phyloP scores from a whole-genome alignment of 2,329 filamentous ascomycete genomes.

The Trichoderma brevicompactum region DNA sequence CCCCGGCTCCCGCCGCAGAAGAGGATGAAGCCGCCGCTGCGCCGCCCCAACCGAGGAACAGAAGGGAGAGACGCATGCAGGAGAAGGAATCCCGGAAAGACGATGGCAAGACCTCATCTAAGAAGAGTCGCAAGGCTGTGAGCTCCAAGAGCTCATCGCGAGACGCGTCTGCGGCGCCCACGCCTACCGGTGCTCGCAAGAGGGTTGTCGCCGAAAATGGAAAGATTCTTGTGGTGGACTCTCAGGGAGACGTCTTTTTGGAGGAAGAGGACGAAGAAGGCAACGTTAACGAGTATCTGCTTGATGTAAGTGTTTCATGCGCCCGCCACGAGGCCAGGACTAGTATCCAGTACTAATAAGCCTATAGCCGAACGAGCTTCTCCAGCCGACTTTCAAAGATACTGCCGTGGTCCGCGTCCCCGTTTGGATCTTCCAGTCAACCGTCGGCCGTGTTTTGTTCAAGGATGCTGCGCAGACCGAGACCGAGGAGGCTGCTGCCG shows the following conservation, averaged over 20 bases:
- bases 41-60: slow-evolving; percentile 69
- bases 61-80: slow-evolving; percentile 85
- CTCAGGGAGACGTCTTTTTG: slow-evolving; percentile 89
- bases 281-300: slow-evolving; percentile 77
- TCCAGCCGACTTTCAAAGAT: slow-evolving; percentile 74
- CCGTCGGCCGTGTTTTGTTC: slow-evolving; percentile 55
- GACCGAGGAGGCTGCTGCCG: slow-evolving; percentile 47
- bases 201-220: slow-evolving; percentile 92
- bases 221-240: slow-evolving; percentile 92
- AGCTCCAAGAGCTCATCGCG: slow-evolving; percentile 34
- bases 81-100: slow-evolving; percentile 81
- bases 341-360: slow-evolving; percentile 25
- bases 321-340: neutral
- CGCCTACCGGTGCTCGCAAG: slow-evolving; percentile 77
- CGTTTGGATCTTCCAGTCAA: slow-evolving; percentile 67
- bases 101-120: slow-evolving; percentile 59
- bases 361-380: slow-evolving; percentile 74
- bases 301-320: slow-evolving; percentile 71
- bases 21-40: slow-evolving; percentile 54
- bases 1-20: slow-evolving; percentile 49
- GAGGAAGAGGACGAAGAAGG: slow-evolving; percentile 91
- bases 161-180: slow-evolving; percentile 59
- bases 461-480: slow-evolving; percentile 43
- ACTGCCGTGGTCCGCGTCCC: slow-evolving; percentile 84
- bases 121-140: slow-evolving; percentile 49